Evolutionary conservation across 352 stramenopile species (phyloP), one percentile per base, ranked within the genome.

Genomic region (Peronospora farinosa): DNA sequence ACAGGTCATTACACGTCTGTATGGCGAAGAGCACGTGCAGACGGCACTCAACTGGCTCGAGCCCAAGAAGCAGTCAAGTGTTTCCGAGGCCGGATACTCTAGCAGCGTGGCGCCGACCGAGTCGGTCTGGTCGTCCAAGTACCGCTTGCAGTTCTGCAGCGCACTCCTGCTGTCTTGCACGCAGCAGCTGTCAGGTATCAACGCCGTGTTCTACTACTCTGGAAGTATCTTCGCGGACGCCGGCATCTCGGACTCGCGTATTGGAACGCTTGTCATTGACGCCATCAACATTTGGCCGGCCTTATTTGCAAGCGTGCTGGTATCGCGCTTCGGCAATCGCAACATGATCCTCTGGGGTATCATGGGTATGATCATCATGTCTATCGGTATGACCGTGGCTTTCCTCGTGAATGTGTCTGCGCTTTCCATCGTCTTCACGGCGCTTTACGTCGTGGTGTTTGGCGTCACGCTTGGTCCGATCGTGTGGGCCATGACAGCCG

Each of bases 301-400:
- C 32, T 55, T 60, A 46, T 69, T 68, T 47, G 55, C 53, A 23
- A 62, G 67, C 5, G 23, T 72, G 15, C 40, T 84, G 16, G 57
- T 59, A 25, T 63, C 51, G 35, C 60, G 56, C 49, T 83, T 84
- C 35, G 61, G 60, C 27, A 79, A 74, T 40, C 73, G 73, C 47
- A 74, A 46, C 40, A 72, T 86, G 65, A 62, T 86, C 7, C 56
- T 84, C n/a, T 40, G 41, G n/a, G 70, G 70, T 15, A 55, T 67
- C n/a, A 49, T 45, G 6, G 43, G 54, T 17, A 86, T 86, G 72
- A n/a, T 78, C 7, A 23, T 84, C 21, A 69, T 62, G 23, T 54
- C 72, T 7, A 49, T 78, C 17, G 63, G 62, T 30, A 69, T 84
- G 49, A 80, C 70, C 5, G 47, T 86, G 25, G 60, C 70, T 36